Conservation (phyloP, 2,329 filamentous ascomycete genomes). For the Trichoderma lentiforme region DNA sequence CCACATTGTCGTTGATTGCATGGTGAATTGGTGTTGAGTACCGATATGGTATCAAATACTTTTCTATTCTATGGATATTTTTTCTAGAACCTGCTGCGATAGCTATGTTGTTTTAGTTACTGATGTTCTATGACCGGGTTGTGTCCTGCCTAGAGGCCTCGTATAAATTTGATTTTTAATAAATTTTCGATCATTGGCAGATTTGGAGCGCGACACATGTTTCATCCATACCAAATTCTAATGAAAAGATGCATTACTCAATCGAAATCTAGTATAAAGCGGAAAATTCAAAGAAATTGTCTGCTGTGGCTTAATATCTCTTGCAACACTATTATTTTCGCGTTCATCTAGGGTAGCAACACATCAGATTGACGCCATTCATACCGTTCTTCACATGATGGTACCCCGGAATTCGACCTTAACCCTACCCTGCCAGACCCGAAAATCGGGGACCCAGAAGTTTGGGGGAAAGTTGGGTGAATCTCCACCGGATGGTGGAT, state of each 20-base stretch:
- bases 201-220: not conserved
- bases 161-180: not conserved
- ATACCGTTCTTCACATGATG: not conserved
- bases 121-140: not conserved
- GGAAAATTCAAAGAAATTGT: not conserved
- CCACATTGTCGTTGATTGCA: not conserved
- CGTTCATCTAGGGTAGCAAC: not conserved
- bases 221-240: not conserved
- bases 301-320: not conserved
- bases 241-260: not conserved
- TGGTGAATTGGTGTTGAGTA: not conserved
- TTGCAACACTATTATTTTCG: not conserved
- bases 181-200: too few relatives aligned
- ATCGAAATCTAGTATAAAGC: not conserved
- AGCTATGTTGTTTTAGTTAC: too few relatives aligned
- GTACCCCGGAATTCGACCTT: not conserved
- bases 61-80: not conserved
- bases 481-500: not conserved
- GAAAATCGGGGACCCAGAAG: constrained; percentile 2
- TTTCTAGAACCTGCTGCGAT: too few relatives aligned
- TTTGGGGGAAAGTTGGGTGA: not conserved
- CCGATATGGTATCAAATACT: not conserved
- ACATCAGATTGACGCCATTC: not conserved
- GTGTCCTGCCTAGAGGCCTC: not conserved
- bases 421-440: not conserved